Conservation (phyloP, 345 rosid species). For the Hevea brasiliensis region DNA sequence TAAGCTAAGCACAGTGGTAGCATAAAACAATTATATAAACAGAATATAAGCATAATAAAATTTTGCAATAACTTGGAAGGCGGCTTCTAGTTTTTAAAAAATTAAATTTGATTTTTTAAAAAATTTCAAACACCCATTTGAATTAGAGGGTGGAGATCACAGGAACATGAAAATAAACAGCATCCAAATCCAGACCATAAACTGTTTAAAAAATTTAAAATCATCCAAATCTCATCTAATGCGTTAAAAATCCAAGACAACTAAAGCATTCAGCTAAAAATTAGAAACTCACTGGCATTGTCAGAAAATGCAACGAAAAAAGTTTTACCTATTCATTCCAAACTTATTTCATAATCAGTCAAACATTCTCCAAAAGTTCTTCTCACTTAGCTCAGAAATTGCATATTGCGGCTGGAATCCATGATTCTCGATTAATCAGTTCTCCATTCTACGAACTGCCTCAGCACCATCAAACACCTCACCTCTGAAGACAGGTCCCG, state of each 20-base stretch:
- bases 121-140: too few species aligned
- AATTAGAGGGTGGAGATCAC: too few species aligned
- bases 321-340: constrained; percentile 6
- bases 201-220: neutral
- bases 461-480: constrained; percentile 83
- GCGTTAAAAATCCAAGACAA: neutral
- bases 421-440: constrained; percentile 89
- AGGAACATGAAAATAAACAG: too few species aligned
- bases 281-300: neutral
- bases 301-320: constrained; percentile 17
- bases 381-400: constrained; percentile 85
- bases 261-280: constrained; percentile 9
- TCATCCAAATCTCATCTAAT: constrained; percentile 15
- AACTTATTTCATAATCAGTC: constrained; percentile 20
- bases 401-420: constrained; percentile 97
- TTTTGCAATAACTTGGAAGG: too few species aligned
- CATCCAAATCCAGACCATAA: too few species aligned
- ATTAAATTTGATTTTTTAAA: too few species aligned
- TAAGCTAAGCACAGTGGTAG: too few species aligned
- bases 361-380: constrained; percentile 97
- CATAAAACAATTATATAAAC: too few species aligned
- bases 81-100: too few species aligned
- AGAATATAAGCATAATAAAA: too few species aligned
- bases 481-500: constrained; percentile 90
- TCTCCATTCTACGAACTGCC: constrained; percentile 86